phyloP scores from a whole-genome alignment of 2,329 filamentous ascomycete genomes.

The Diplodia intermedia region DNA sequence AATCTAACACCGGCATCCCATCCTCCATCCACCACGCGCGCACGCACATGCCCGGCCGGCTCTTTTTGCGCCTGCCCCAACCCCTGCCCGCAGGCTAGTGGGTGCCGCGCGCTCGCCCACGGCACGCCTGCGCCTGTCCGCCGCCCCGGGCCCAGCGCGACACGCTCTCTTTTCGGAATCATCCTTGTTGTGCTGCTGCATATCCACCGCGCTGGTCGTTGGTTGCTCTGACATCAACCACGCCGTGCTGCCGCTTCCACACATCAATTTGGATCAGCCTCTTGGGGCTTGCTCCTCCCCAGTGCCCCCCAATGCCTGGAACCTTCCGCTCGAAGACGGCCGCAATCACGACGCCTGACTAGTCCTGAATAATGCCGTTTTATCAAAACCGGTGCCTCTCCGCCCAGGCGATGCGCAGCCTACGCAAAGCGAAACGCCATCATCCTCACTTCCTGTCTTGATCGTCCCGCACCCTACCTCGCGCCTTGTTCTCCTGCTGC shows the following conservation, averaged over 20 bases:
- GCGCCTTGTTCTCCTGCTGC: constrained; percentile 34
- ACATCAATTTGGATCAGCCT: constrained; percentile 49
- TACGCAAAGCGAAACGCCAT: constrained; percentile 36
- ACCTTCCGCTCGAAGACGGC: constrained; percentile 43
- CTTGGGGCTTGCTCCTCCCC: constrained; percentile 40
- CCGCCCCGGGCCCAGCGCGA: constrained; percentile 23
- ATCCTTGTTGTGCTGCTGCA: constrained; percentile 32
- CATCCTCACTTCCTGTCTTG: constrained; percentile 33
- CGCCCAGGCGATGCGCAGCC: constrained; percentile 42
- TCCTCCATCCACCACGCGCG: constrained; percentile 30
- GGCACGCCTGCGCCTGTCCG: constrained; percentile 30
- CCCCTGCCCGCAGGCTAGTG: constrained; percentile 27
- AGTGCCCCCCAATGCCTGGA: constrained; percentile 42
- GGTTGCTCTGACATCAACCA: constrained; percentile 34
- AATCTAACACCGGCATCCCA: constrained; percentile 31
- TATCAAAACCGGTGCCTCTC: constrained; percentile 46
- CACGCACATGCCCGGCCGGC: constrained; percentile 30
- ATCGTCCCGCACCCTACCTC: constrained; percentile 31
- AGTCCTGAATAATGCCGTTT: constrained; percentile 48
- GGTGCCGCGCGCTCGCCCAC: constrained; percentile 23
- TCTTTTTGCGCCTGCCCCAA: constrained; percentile 29
- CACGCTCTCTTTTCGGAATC: constrained; percentile 31
- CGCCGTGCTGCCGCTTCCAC: constrained; percentile 31
- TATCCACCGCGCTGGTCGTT: constrained; percentile 31
- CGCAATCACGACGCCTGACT: constrained; percentile 36